Base-by-base conservation (phyloP, 192 early-diverging fungal genomes). In the Entophlyctis helioformis region DNA sequence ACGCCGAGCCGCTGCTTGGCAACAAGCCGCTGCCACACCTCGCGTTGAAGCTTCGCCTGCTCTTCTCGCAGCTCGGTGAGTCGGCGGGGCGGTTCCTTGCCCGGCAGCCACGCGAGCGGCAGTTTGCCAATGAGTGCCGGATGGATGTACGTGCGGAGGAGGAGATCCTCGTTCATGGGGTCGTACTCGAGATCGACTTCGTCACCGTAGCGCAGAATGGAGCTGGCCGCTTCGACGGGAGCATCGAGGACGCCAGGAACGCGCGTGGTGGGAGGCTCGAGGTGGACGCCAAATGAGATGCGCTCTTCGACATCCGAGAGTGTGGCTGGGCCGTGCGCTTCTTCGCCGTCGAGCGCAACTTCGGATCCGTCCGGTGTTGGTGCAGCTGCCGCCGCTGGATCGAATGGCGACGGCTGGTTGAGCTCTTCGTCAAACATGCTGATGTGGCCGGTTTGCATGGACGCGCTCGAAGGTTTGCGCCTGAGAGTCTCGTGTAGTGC, bases 71-170 rank as follows among this genome's bases (percentile, higher is more conserved):
- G 63, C 27, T 57, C 60, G 19, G 22, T 18, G 16, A 64, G 37
- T 8, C 40, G 43, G 25, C 45, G 47, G n/a, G 67, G 59, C 31
- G 63, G 63, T 6, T 18, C 12, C 23, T 35, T 29, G 10, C 46
- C 46, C 1, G 53, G 54, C 8, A 71, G 46, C 71, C 71, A 73
- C 7, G 62, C 51, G 0, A 73, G 48, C 7, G 71, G 71, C 7
- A 73, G 47, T 16, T 63, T 47, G 1, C 71, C 71, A 44, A 73
- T 66, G 39, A 70, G 55, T 10, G 71, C 71, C 11, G 71, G 71
- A 50, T 69, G 71, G 46, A 70, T 43, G 40, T 67, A 73, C 4
- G 71, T 64, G 44, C 64, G 60, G 7, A 71, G 18, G 34, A 64
- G 63, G 23, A 63, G 38, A 46, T 73, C 71, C 34, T 69, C 66